Evolutionary conservation across 805 yeast species (phyloP).

Genomic region (Brettanomyces anomalus): DNA sequence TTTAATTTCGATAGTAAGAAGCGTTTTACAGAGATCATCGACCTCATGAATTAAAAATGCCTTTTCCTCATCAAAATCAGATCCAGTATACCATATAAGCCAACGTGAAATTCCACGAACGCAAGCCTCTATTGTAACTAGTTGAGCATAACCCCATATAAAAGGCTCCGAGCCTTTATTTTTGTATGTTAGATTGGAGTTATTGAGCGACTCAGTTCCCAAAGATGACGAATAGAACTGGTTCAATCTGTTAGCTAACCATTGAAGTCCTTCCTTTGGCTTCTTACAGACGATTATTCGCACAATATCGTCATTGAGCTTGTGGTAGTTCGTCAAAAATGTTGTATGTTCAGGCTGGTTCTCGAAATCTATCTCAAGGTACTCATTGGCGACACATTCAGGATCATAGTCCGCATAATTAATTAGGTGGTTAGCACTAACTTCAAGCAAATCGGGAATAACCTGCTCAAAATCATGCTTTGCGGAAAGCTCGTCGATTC

Average conservation of each 20-base stretch:
- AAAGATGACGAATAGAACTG: slow-evolving; percentile 59
- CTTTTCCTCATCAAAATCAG: slow-evolving; percentile 44
- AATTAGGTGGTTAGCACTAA: slow-evolving; percentile 68
- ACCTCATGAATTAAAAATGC: slow-evolving; percentile 43
- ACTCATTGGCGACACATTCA: slow-evolving; percentile 54
- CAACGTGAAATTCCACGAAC: slow-evolving; percentile 90
- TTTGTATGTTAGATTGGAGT: slow-evolving; percentile 43
- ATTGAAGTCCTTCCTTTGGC: slow-evolving; percentile 71
- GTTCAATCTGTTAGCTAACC: slow-evolving; percentile 72
- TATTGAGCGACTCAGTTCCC: slow-evolving; percentile 56
- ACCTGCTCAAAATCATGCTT: slow-evolving; percentile 44
- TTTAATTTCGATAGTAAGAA: slow-evolving; percentile 64
- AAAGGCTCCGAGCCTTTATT: slow-evolving; percentile 58
- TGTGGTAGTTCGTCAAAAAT: slow-evolving; percentile 71
- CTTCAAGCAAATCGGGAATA: slow-evolving; percentile 62
- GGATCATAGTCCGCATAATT: slow-evolving; percentile 64
- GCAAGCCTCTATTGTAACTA: slow-evolving; percentile 80
- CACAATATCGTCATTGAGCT: slow-evolving; percentile 83
- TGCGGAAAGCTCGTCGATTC: slow-evolving; percentile 67
- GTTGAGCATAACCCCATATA: slow-evolving; percentile 70
- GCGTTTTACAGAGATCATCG: slow-evolving; percentile 63
- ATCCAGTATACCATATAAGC: slow-evolving; percentile 80
- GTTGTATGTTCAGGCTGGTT: slow-evolving; percentile 69
- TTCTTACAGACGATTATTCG: slow-evolving; percentile 79
- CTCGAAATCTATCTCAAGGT: slow-evolving; percentile 80